These are phyloP conservation scores for Naganishia sp. DNA, from an alignment of 1,284 basidiomycete genomes.

Conservation along the genomic window DNA sequence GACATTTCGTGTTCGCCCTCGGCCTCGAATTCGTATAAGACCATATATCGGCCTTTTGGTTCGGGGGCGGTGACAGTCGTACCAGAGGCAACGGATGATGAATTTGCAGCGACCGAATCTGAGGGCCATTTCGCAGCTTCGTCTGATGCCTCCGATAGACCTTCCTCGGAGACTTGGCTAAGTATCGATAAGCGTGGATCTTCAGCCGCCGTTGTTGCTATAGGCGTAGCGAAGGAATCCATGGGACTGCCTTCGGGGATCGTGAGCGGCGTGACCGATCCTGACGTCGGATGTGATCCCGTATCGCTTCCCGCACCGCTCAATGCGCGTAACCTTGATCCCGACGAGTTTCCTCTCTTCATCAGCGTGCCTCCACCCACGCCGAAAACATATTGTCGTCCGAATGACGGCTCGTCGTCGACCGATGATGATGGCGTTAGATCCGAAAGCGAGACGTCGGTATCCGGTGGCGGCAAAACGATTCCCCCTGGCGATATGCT, in stretches of 20 bases:
- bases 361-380: not conserved
- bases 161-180: slow-evolving; percentile 25
- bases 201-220: not conserved
- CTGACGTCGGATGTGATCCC: not conserved
- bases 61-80: slow-evolving; percentile 33
- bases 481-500: not conserved
- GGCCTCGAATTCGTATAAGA: slow-evolving; percentile 47
- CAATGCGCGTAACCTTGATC: slow-evolving; percentile 1
- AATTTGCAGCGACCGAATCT: not conserved
- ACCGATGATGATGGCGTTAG: slow-evolving; percentile 13
- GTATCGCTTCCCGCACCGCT: not conserved
- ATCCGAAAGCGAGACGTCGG: slow-evolving; percentile 14
- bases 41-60: slow-evolving; percentile 47
- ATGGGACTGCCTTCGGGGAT: not conserved
- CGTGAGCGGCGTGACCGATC: not conserved
- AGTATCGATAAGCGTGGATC: slow-evolving; percentile 16
- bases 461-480: slow-evolving; percentile 13
- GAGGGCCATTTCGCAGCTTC: slow-evolving; percentile 19
- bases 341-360: not conserved
- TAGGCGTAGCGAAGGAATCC: slow-evolving; percentile 1
- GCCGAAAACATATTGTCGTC: slow-evolving; percentile 8
- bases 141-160: slow-evolving; percentile 18
- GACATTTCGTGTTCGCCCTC: slow-evolving; percentile 50
- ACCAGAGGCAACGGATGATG: not conserved
- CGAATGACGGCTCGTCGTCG: slow-evolving; percentile 9